A percentile compares a stretch with the other conserved stretches of the same genome.
These are phyloP conservation scores for Musa itinerans DNA, from an alignment of 176 grass and related monocot species.

Conservation along the genomic window DNA sequence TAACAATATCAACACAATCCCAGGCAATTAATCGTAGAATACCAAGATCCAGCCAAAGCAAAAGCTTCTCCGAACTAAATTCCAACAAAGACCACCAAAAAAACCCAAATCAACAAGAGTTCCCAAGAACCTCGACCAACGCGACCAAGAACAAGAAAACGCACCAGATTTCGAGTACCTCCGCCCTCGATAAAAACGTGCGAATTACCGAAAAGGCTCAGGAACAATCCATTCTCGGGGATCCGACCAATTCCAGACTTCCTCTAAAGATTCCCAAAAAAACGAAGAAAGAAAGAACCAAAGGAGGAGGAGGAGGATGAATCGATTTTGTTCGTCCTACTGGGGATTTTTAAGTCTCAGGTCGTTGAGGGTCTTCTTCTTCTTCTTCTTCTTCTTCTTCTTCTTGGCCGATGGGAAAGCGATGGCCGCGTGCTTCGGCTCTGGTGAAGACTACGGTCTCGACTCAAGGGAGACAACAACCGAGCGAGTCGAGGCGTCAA, in stretches of 20 bases:
- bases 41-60: neutral
- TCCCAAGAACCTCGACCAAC: neutral
- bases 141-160: neutral
- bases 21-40: neutral
- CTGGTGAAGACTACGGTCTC: neutral
- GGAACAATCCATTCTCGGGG: neutral
- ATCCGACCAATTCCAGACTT: neutral
- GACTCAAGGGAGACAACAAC: neutral
- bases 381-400: no score
- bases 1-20: neutral
- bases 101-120: neutral
- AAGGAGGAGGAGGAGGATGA: neutral
- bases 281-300: neutral
- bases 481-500: neutral
- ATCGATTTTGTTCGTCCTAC: no score
- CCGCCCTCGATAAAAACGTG: neutral
- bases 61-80: neutral
- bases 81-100: neutral
- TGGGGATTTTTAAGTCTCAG: neutral
- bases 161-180: neutral
- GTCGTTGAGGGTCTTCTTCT: neutral
- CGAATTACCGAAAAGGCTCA: neutral
- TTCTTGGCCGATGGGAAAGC: neutral
- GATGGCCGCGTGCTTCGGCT: neutral
- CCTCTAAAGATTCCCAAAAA: neutral